Evolutionary conservation across 257 asterid species (phyloP).

Genomic region (Jaltomata sinuosa): DNA sequence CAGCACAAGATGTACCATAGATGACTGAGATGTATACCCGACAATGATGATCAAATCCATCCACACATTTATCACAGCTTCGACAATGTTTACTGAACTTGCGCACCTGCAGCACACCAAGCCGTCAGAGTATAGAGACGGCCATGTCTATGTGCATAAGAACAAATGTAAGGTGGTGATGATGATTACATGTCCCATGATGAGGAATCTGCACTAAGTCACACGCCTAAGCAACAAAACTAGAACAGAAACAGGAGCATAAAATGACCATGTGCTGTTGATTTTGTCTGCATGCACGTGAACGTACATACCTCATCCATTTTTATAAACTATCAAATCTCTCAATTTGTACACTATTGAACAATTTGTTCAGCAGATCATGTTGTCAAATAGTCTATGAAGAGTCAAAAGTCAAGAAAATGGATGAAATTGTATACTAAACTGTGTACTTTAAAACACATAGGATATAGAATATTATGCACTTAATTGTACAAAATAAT

Average conservation of each 20-base stretch:
- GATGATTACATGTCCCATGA: neutral
- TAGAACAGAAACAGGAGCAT: neutral
- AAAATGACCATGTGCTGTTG: neutral
- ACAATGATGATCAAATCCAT: conserved; percentile 99
- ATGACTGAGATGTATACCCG: conserved; percentile 50
- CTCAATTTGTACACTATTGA: neutral
- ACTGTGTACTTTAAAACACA: neutral
- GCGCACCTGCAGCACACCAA: conserved; percentile 52
- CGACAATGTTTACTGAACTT: conserved; percentile 97
- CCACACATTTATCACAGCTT: conserved; percentile 99
- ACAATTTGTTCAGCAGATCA: neutral
- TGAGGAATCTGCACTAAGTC: neutral
- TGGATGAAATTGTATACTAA: neutral
- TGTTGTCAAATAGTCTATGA: neutral
- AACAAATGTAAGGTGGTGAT: neutral
- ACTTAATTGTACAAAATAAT: neutral
- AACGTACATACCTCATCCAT: neutral
- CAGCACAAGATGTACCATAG: conserved; percentile 1
- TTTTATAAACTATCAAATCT: neutral
- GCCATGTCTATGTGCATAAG: neutral
- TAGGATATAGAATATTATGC: neutral
- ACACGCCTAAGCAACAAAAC: neutral
- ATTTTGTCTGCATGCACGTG: neutral
- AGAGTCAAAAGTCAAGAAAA: neutral
- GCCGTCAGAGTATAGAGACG: neutral